Percentiles rank a stretch among this genome's conserved stretches.
Evolutionary conservation across 139 green algal species (phyloP).

Genomic region (Bryopsis sp.): DNA sequence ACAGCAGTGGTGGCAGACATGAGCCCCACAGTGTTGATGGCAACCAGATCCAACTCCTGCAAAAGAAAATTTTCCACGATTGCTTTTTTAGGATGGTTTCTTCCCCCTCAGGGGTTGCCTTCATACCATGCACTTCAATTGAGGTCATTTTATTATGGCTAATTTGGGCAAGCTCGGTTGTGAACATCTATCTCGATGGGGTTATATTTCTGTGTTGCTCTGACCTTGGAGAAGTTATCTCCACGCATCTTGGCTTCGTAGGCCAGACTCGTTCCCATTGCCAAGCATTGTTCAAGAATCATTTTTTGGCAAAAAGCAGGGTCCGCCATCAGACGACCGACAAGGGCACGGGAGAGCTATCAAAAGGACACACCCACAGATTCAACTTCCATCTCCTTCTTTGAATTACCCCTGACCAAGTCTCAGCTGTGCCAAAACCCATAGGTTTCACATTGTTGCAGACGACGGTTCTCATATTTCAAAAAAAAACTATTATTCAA

Average conservation of each 20-base stretch:
- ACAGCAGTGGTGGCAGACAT: conserved; percentile 67
- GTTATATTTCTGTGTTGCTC: too few relatives aligned
- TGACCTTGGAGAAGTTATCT: conserved; percentile 36
- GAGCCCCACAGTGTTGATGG: conserved; percentile 76
- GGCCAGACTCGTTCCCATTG: conserved; percentile 45
- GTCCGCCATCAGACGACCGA: conserved; percentile 94
- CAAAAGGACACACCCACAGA: neutral
- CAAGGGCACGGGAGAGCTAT: conserved; percentile 71
- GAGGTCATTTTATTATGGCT: too few relatives aligned
- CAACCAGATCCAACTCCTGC: conserved; percentile 80
- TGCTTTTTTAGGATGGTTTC: too few relatives aligned
- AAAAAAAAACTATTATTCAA: neutral
- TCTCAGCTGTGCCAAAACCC: too few relatives aligned
- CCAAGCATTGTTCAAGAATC: conserved; percentile 74
- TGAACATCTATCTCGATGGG: too few relatives aligned
- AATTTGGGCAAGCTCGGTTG: too few relatives aligned
- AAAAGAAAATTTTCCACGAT: too few relatives aligned
- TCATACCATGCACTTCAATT: too few relatives aligned
- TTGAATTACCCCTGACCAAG: too few relatives aligned
- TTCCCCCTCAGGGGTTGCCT: too few relatives aligned
- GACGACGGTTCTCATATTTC: neutral
- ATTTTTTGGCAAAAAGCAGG: conserved; percentile 93
- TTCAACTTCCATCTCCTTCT: too few relatives aligned
- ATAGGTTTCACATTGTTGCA: neutral
- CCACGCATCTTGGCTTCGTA: conserved; percentile 63